Evolutionary conservation across 371 early-diverging fungal species (phyloP).

Genomic region (Mucor irregularis): DNA sequence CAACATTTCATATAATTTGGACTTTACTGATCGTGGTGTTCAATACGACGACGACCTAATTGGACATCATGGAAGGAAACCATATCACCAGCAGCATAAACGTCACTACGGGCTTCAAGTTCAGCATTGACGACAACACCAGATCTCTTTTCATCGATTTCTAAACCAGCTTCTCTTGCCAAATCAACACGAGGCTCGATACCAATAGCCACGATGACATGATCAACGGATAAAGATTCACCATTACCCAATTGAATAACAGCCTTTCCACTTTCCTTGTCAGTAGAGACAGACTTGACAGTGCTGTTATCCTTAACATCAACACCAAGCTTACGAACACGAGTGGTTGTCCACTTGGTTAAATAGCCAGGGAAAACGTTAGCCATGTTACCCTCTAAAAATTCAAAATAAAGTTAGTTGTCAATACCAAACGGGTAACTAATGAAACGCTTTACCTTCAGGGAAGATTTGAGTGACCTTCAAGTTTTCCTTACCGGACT

Average conservation of each 20-base stretch:
- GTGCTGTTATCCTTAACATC: constrained; percentile 53
- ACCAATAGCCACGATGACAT: constrained; percentile 75
- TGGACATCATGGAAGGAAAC: constrained; percentile 75
- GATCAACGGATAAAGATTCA: constrained; percentile 56
- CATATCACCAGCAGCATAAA: constrained; percentile 79
- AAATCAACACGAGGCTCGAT: constrained; percentile 70
- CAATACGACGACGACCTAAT: constrained; percentile 75
- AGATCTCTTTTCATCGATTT: constrained; percentile 65
- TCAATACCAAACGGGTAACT: background rate
- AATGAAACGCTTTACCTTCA: constrained; percentile 41
- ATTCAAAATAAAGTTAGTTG: background rate
- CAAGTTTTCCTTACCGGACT: constrained; percentile 49
- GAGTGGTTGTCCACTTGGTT: constrained; percentile 69
- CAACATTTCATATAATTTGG: no score
- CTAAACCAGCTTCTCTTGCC: constrained; percentile 69
- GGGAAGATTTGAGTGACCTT: constrained; percentile 75
- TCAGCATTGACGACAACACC: constrained; percentile 80
- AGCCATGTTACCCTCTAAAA: constrained; percentile 68
- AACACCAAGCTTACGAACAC: constrained; percentile 65
- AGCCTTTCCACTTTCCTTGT: constrained; percentile 46
- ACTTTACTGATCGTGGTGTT: constrained; percentile 67
- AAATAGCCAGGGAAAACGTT: constrained; percentile 73
- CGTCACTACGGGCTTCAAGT: constrained; percentile 71
- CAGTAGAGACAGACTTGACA: constrained; percentile 42
- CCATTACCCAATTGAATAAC: constrained; percentile 51